These are phyloP conservation scores for Pleodorina starrii DNA, from an alignment of 139 green algal species.

Conservation along the genomic window DNA sequence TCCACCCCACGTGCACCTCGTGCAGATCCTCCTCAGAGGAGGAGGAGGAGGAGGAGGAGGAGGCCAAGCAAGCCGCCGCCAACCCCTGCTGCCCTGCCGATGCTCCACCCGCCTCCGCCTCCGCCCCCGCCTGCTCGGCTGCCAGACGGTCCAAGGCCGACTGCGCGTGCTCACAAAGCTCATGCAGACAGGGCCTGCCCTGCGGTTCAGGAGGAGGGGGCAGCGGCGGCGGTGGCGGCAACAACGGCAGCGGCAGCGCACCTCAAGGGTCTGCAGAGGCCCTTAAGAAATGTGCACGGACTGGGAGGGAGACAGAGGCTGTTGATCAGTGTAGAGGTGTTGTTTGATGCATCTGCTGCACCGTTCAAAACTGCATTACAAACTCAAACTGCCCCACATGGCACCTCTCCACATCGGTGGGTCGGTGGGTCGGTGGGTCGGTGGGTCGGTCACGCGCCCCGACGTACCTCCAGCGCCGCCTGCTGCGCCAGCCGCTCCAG, in stretches of 20 bases:
- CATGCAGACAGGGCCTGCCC: slow-evolving; percentile 24
- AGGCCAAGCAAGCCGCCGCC: background rate
- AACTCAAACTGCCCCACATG: no score
- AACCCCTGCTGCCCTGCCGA: background rate
- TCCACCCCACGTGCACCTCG: background rate
- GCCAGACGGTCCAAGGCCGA: background rate
- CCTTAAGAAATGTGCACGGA: background rate
- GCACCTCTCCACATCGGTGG: no score
- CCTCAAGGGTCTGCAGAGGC: background rate
- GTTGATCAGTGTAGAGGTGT: no score
- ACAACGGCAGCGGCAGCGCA: background rate
- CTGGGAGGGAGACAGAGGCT: no score
- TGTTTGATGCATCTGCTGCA: no score
- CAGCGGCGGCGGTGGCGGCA: no score
- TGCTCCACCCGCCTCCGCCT: background rate
- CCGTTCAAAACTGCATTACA: no score
- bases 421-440: no score
- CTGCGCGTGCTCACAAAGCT: slow-evolving; percentile 17
- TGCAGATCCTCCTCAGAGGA: background rate
- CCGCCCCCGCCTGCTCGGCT: background rate
- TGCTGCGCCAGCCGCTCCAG: background rate
- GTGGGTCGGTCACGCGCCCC: no score
- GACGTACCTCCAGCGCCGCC: background rate
- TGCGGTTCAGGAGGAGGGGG: no score
- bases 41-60: background rate